A percentile compares a stretch with the other conserved stretches of the same genome.
Conservation (phyloP, 129 eudicot genomes). For the Sambucus nigra region DNA sequence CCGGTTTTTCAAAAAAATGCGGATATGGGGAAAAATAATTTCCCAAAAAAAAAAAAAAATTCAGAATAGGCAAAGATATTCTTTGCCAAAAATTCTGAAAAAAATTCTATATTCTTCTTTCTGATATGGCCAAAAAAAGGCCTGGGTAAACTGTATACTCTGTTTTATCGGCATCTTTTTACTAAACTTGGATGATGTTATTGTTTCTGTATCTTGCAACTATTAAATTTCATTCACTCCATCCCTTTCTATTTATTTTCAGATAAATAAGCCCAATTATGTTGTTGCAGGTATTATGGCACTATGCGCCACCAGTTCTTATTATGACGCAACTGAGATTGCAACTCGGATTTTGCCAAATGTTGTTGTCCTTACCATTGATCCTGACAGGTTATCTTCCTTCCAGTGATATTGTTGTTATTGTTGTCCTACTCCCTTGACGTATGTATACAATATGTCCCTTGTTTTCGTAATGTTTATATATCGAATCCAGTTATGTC, state of each 20-base stretch:
- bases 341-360: conserved; percentile 87
- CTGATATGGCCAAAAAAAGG: too few relatives aligned
- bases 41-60: too few relatives aligned
- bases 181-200: neutral
- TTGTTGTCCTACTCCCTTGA: neutral
- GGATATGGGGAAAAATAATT: too few relatives aligned
- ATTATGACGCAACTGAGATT: conserved; percentile 79
- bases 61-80: too few relatives aligned
- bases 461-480: neutral
- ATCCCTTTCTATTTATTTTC: neutral
- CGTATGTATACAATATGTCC: neutral
- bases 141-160: too few relatives aligned
- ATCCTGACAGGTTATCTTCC: conserved; percentile 78
- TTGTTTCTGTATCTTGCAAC: neutral
- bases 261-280: conserved; percentile 2
- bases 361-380: conserved; percentile 83
- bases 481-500: too few relatives aligned
- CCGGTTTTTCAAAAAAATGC: too few relatives aligned
- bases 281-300: conserved; percentile 83
- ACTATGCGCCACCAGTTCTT: conserved; percentile 78
- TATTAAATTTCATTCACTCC: neutral
- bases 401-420: neutral
- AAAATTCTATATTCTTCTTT: too few relatives aligned
- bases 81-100: too few relatives aligned
- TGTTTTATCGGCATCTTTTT: neutral